phyloP scores from a whole-genome alignment of 1,284 basidiomycete genomes.

The Malassezia arunalokei region DNA sequence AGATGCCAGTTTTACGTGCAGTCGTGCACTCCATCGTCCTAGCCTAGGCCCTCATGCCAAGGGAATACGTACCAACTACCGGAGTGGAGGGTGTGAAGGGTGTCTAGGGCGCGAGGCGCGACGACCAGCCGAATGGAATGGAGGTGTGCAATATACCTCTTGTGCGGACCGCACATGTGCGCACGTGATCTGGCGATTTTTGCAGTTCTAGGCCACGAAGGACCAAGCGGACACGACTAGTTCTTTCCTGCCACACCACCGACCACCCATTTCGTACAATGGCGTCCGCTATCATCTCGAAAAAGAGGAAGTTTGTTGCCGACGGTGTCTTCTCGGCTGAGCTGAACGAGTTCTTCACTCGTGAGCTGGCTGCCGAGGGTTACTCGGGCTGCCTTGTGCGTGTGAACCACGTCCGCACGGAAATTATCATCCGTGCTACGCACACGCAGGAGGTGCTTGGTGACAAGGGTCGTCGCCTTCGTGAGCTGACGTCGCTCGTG shows the following conservation, averaged over 20 bases:
- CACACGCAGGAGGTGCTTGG: constrained; percentile 99
- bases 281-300: constrained; percentile 42
- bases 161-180: background rate
- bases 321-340: constrained; percentile 98
- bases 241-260: constrained; percentile 9
- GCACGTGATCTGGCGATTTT: constrained; percentile 2
- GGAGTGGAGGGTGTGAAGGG: too few species aligned
- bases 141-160: background rate
- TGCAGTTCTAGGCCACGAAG: constrained; percentile 12
- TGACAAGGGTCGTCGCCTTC: constrained; percentile 98
- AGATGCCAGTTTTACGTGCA: constrained; percentile 19
- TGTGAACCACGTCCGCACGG: constrained; percentile 96
- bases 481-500: constrained; percentile 94
- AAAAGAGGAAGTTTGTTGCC: constrained; percentile 63
- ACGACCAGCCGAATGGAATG: background rate
- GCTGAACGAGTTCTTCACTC: constrained; percentile 93
- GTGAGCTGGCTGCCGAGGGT: constrained; percentile 97
- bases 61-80: too few species aligned
- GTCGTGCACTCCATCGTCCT: constrained; percentile 6
- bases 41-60: background rate
- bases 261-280: constrained; percentile 9
- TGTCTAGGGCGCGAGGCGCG: too few species aligned
- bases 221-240: background rate
- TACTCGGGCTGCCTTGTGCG: constrained; percentile 99
- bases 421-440: constrained; percentile 99